Conservation (phyloP, 2,329 filamentous ascomycete genomes). For the Aspergillus puulaauensis region DNA sequence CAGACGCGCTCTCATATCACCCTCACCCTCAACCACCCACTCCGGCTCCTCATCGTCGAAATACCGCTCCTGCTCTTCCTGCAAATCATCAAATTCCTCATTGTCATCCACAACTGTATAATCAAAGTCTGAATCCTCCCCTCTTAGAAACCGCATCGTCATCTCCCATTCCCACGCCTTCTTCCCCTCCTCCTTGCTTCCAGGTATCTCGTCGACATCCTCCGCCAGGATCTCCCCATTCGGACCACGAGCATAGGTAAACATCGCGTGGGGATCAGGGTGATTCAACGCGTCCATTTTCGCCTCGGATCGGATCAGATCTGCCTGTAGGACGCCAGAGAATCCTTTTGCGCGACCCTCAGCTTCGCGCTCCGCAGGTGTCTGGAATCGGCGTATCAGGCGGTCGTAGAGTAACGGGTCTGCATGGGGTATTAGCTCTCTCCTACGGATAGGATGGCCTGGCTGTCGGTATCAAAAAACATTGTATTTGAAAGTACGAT, state of each 20-base stretch:
- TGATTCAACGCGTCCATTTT: conserved; percentile 65
- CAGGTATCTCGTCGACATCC: conserved; percentile 57
- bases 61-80: conserved; percentile 70
- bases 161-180: conserved; percentile 72
- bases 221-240: conserved; percentile 59
- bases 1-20: conserved; percentile 24
- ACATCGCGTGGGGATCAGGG: conserved; percentile 51
- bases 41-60: conserved; percentile 76
- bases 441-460: background rate
- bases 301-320: conserved; percentile 73
- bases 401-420: conserved; percentile 82
- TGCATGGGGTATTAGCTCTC: conserved; percentile 34
- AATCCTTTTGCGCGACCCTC: conserved; percentile 75
- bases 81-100: conserved; percentile 68
- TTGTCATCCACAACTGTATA: conserved; percentile 70
- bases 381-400: conserved; percentile 75
- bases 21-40: conserved; percentile 55
- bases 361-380: conserved; percentile 67
- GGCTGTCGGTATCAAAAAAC: background rate
- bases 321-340: conserved; percentile 74
- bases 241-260: conserved; percentile 51
- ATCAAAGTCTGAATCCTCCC: conserved; percentile 75
- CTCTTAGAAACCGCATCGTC: conserved; percentile 70
- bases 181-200: conserved; percentile 64
- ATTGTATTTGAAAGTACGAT: conserved; percentile 3